These are phyloP conservation scores for Camillea tinctor DNA, from an alignment of 2,329 filamentous ascomycete species.

Conservation along the genomic window DNA sequence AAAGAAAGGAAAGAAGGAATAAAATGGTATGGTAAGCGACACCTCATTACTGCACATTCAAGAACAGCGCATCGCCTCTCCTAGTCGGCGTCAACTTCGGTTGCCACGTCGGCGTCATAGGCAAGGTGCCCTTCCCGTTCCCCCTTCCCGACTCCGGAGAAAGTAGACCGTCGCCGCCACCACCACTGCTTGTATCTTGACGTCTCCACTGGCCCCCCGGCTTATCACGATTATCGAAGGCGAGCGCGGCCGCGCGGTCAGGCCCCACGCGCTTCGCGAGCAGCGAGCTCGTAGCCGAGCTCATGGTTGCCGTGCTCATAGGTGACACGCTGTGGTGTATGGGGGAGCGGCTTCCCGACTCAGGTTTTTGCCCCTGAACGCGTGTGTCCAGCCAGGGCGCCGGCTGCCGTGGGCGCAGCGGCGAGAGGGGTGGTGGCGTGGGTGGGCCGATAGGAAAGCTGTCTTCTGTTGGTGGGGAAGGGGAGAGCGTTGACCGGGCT, in stretches of 20 bases:
- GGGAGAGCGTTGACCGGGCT: conserved; percentile 7
- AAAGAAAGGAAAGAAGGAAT: background rate
- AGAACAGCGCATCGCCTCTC: conserved; percentile 63
- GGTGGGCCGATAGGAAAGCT: background rate
- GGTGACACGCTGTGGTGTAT: conserved; percentile 25
- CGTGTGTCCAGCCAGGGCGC: conserved; percentile 15
- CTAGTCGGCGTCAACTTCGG: conserved; percentile 66
- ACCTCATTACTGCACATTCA: conserved; percentile 48
- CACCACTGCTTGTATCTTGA: conserved; percentile 12
- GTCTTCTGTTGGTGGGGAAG: conserved; percentile 12
- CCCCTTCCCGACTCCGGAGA: conserved; percentile 26
- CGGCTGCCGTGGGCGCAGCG: conserved; percentile 16
- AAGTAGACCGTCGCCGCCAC: conserved; percentile 14
- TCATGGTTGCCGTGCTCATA: conserved; percentile 25
- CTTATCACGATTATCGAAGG: conserved; percentile 33
- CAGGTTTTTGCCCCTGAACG: conserved; percentile 5
- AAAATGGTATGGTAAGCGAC: background rate
- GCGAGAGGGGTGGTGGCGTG: conserved; percentile 19
- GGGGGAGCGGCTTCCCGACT: no score
- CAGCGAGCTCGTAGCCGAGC: conserved; percentile 41
- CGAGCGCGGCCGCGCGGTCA: conserved; percentile 48
- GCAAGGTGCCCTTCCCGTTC: conserved; percentile 30
- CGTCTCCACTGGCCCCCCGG: conserved; percentile 26
- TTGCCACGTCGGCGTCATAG: conserved; percentile 57
- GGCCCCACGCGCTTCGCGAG: conserved; percentile 53